Evolutionary conservation across 768 basidiomycete species (phyloP), one percentile per base, ranked within the genome.

Genomic region (Austroboletus eburneus): DNA sequence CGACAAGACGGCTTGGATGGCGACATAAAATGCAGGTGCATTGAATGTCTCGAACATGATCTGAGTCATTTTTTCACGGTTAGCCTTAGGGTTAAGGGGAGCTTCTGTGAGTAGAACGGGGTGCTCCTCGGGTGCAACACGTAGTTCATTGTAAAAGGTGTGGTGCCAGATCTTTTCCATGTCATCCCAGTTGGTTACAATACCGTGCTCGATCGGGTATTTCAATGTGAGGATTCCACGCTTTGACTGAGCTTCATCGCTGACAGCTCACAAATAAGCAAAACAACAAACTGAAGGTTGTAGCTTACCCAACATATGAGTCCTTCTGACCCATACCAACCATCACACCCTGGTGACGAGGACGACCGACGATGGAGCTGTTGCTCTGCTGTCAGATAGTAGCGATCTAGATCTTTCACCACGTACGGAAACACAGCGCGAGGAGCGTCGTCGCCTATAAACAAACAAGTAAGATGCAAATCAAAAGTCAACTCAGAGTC

Each of bases 141-240:
- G 83, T 49, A 86, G 76, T 60, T 85, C 85, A 60, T 86, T 85
- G 72, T 85, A 94, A 72, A 94, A 95, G 25, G 92, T 93, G 76
- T 94, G 91, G 69, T 93, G 91, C 91, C 91, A 95, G 68, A 94
- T 94, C 75, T 94, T 93, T 76, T 95, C 93, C 91, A 94, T 94
- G 71, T 94, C 92, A 61, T 94, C 93, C 93, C 93, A 96, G 82
- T 96, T 93, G 69, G 91, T 93, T 68, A 95, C 88, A 63, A 91
- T 87, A 70, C 90, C 89, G 72, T 91, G 90, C 69, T 92, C 88
- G 57, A 91, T 91, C 43, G 90, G 92, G 73, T 95, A 91, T 72
- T 93, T 92, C 59, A 95, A 72, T 38, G 86, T 87, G 54, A 95
- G 77, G 67, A 95, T 91, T 77, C 93, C 92, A 70, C 92, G 87